Evolutionary conservation across 192 early-diverging fungal genomes (phyloP), one percentile per base, ranked within the genome.

Genomic region (Fimicolochytrium jonesii): DNA sequence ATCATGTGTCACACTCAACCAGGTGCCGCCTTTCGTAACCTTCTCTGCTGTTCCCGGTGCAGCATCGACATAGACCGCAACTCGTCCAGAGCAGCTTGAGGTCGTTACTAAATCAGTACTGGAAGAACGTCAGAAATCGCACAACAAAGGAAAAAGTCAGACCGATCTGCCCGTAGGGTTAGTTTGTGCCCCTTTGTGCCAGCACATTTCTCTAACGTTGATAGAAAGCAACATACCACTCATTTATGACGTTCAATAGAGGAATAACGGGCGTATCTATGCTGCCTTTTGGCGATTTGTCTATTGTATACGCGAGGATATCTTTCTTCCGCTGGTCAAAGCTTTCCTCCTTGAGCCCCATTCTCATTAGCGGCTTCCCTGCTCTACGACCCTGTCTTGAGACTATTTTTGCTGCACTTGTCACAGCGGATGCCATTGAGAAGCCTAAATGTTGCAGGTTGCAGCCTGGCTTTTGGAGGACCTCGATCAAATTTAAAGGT

Each of bases 1-100:
- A 29, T 45, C 56, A 25, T 59, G 56, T 13, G 56, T 26, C 11
- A 59, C 56, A 25, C 17, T 46, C 18, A 44, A 29, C 56, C 56
- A 59, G 3, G 35, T 45, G 20, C 56, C 56, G 20, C 56, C 56
- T 29, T 59, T 59, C 17, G n/a, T 15, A 22, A 59, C 56, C 28
- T 59, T 59, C n/a, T n/a, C n/a, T n/a, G n/a, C n/a, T n/a, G 26
- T 56, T 2, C 13, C n/a, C 34, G 29, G 53, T 17, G 17, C 26
- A n/a, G 53, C 53, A n/a, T 56, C 53, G 32, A 56, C 32, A 25
- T 56, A 56, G 13, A 56, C 34, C 11, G 53, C 53, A 56, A 56
- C 34, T 34, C 53, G 2, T 31, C 53, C 53, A 36, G 30, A 35
- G 36, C 53, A 56, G 3, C 30, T 35, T 30, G 53, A 56, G 13